Evolutionary conservation across 2,329 filamentous ascomycete species (phyloP).

Genomic region (Blastomyces silverae): DNA sequence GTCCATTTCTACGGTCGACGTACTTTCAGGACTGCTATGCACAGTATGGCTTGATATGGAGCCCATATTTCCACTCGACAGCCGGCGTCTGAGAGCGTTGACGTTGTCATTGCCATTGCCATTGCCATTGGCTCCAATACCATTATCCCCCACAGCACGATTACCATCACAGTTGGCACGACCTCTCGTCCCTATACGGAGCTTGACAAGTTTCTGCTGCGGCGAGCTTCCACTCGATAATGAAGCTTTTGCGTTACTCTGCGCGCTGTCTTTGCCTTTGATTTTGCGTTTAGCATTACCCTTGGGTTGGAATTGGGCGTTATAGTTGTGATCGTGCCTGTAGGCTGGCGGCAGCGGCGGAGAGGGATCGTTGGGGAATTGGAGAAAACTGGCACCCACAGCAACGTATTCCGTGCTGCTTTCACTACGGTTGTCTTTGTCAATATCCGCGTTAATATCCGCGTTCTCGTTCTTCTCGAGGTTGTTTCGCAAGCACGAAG

Average conservation of each 20-base stretch:
- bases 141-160: not conserved
- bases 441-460: not conserved
- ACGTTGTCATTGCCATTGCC: not conserved
- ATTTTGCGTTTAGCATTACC: not conserved
- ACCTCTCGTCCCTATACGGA: not conserved
- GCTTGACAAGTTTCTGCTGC: constrained; percentile 9
- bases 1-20: not conserved
- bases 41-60: not conserved
- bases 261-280: not conserved
- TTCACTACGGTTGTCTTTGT: constrained; percentile 3
- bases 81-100: not conserved
- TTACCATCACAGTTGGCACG: not conserved
- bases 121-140: not conserved
- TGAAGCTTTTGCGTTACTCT: not conserved
- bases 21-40: not conserved
- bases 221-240: not conserved
- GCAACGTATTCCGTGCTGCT: constrained; percentile 12
- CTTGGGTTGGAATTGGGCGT: not conserved
- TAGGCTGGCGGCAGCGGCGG: not conserved
- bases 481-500: not conserved
- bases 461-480: not conserved
- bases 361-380: constrained; percentile 6
- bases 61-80: not conserved
- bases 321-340: no score
- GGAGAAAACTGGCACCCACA: constrained; percentile 12